phyloP scores from a whole-genome alignment of 1,284 basidiomycete genomes.

The Salmacisia buchloeana region DNA sequence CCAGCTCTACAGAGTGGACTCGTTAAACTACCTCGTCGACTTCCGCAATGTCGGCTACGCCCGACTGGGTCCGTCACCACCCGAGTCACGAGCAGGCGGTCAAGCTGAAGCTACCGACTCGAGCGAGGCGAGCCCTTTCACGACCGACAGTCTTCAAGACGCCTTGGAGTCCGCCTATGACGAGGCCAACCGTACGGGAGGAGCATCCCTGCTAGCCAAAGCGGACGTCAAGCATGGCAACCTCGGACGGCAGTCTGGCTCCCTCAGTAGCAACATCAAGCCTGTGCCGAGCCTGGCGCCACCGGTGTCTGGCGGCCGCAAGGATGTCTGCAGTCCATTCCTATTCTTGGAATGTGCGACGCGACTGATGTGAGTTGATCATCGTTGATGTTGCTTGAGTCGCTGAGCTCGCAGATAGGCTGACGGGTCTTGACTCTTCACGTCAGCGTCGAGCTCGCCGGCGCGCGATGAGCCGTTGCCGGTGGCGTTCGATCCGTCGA shows the following conservation, averaged over 20 bases:
- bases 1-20: constrained; percentile 91
- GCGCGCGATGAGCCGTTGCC: constrained; percentile 13
- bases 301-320: constrained; percentile 59
- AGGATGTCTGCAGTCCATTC: constrained; percentile 78
- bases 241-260: constrained; percentile 16
- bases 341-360: constrained; percentile 94
- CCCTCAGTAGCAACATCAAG: constrained; percentile 21
- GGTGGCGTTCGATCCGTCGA: no score
- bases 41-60: constrained; percentile 96
- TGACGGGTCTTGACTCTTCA: background rate
- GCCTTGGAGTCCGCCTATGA: constrained; percentile 23
- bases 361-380: constrained; percentile 53
- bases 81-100: background rate
- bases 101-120: constrained; percentile 9
- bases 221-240: constrained; percentile 13
- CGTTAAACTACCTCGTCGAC: constrained; percentile 92
- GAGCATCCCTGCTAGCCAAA: constrained; percentile 10
- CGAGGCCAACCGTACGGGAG: constrained; percentile 19
- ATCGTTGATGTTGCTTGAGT: background rate
- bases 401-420: background rate
- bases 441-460: constrained; percentile 16
- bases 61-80: constrained; percentile 51
- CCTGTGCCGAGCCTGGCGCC: constrained; percentile 28
- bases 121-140: background rate
- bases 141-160: background rate